phyloP scores from a whole-genome alignment of 2,329 filamentous ascomycete species.

The Fusarium paranaense region DNA sequence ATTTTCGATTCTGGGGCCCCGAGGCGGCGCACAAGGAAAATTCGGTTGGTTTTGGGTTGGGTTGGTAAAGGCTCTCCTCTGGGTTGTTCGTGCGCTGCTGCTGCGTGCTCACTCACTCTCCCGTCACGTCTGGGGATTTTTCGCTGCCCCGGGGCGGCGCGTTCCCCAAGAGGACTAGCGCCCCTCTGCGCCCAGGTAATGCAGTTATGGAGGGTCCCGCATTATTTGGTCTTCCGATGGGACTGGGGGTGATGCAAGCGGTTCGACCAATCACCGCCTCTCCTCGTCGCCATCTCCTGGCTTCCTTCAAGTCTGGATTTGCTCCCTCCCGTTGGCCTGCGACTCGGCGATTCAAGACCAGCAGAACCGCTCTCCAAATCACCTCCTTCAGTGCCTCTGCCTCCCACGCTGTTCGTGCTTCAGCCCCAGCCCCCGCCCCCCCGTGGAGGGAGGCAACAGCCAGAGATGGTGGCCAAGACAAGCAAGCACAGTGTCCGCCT shows the following conservation, averaged over 20 bases:
- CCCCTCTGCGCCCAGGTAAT: slow-evolving; percentile 18
- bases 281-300: slow-evolving; percentile 20
- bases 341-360: slow-evolving; percentile 32
- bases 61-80: slow-evolving; percentile 47
- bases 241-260: slow-evolving; percentile 5
- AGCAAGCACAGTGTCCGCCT: slow-evolving; percentile 1
- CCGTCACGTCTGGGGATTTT: slow-evolving; percentile 32
- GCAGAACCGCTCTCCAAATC: slow-evolving; percentile 29
- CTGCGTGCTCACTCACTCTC: slow-evolving; percentile 35
- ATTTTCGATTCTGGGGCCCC: slow-evolving; percentile 52
- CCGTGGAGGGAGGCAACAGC: neutral
- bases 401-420: slow-evolving; percentile 12
- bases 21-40: slow-evolving; percentile 54
- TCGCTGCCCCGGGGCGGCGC: slow-evolving; percentile 34
- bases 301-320: slow-evolving; percentile 7
- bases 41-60: slow-evolving; percentile 44
- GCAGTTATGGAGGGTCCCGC: slow-evolving; percentile 30
- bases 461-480: slow-evolving; percentile 1
- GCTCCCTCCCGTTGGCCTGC: slow-evolving; percentile 26
- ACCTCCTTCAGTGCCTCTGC: neutral
- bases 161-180: slow-evolving; percentile 28
- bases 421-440: slow-evolving; percentile 15
- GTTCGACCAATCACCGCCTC: slow-evolving; percentile 19
- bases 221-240: slow-evolving; percentile 14
- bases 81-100: slow-evolving; percentile 30